A percentile compares a stretch with the other conserved stretches of the same genome.
These are phyloP conservation scores for Balamuthia mandrillaris DNA, from an alignment of 208 protist genomes.

Conservation along the genomic window DNA sequence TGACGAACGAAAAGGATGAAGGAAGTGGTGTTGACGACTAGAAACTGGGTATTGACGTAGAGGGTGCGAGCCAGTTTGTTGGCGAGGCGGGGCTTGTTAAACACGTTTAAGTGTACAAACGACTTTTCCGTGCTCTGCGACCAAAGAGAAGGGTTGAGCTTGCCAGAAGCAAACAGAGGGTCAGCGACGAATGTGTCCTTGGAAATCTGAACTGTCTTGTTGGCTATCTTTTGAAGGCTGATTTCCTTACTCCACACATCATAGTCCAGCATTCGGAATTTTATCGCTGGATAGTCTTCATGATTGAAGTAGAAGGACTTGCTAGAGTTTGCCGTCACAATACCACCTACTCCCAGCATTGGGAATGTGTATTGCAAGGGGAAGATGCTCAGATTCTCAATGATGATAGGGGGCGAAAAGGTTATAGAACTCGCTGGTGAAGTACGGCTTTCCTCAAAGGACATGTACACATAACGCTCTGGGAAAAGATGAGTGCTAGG, in stretches of 20 bases:
- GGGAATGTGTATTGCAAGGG: background rate
- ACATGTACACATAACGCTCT: background rate
- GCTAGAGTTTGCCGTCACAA: background rate
- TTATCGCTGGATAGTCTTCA: background rate
- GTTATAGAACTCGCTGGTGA: background rate
- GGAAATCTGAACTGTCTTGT: no score
- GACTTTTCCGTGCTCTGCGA: background rate
- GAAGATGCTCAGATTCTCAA: conserved; percentile 3
- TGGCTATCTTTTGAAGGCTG: no score
- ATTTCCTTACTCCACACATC: no score
- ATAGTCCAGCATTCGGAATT: conserved; percentile 5
- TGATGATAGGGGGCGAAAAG: background rate
- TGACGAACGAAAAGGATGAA: background rate
- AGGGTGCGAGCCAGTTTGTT: conserved; percentile 11
- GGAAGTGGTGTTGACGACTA: background rate
- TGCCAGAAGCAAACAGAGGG: no score
- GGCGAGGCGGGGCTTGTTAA: background rate
- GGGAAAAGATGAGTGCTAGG: background rate
- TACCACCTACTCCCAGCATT: background rate
- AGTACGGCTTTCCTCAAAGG: background rate
- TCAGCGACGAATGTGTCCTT: no score
- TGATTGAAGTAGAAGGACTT: conserved; percentile 9
- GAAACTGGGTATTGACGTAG: conserved; percentile 36
- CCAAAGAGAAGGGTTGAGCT: no score
- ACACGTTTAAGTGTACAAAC: conserved; percentile 28